These are phyloP conservation scores for Lactarius sanguifluus DNA, from an alignment of 768 basidiomycete species.

Conservation along the genomic window DNA sequence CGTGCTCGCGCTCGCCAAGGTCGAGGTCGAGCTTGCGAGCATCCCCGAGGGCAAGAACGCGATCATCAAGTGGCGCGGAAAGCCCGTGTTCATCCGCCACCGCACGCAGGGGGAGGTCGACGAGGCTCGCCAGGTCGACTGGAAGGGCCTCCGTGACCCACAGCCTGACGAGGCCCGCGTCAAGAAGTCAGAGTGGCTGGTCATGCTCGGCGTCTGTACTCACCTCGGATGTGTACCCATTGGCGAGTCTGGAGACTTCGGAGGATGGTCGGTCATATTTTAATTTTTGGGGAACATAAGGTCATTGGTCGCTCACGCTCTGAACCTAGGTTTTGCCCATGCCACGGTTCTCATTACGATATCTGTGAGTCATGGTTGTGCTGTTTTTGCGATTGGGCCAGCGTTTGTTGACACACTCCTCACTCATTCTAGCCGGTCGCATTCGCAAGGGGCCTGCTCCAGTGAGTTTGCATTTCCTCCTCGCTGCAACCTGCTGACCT, in stretches of 20 bases:
- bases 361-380: constrained; percentile 56
- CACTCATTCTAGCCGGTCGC: constrained; percentile 68
- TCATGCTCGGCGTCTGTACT: constrained; percentile 93
- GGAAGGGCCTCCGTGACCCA: constrained; percentile 90
- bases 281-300: constrained; percentile 2
- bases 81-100: constrained; percentile 99
- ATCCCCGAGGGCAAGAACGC: constrained; percentile 99
- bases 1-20: constrained; percentile 96
- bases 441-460: constrained; percentile 96
- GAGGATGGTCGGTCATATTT: constrained; percentile 78
- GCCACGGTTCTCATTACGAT: constrained; percentile 98
- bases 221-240: constrained; percentile 99
- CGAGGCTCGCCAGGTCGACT: constrained; percentile 82
- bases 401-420: constrained; percentile 21
- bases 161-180: constrained; percentile 85
- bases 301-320: neutral
- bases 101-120: constrained; percentile 88
- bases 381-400: constrained; percentile 14
- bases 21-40: constrained; percentile 84
- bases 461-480: constrained; percentile 46
- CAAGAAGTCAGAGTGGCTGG: constrained; percentile 95
- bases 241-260: constrained; percentile 94
- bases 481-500: constrained; percentile 10
- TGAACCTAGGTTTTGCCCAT: constrained; percentile 82
- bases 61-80: constrained; percentile 99